phyloP scores from a whole-genome alignment of 257 asterid species.

The Eustoma russellianum region DNA sequence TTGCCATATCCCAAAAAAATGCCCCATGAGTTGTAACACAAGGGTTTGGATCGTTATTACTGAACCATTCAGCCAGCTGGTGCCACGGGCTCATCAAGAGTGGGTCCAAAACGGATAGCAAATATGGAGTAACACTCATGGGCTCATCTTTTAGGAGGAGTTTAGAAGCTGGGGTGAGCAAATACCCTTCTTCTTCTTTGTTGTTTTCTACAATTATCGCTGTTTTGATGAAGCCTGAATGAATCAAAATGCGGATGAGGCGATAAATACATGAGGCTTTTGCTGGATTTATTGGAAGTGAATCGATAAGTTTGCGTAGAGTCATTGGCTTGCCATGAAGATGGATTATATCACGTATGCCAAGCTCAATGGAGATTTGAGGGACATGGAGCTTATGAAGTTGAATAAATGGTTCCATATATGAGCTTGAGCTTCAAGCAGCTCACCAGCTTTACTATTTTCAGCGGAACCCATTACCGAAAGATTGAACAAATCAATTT shows the following conservation, averaged over 20 bases:
- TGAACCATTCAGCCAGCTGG: constrained; percentile 1
- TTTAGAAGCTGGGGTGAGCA: not conserved
- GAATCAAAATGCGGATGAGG: constrained; percentile 6
- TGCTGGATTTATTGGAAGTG: constrained; percentile 10
- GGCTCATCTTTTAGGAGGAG: not conserved
- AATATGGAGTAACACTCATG: too few relatives aligned
- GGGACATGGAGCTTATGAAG: constrained; percentile 5
- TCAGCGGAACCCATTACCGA: not conserved
- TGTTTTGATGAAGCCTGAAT: constrained; percentile 9
- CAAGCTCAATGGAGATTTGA: constrained; percentile 10
- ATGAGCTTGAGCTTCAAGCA: constrained; percentile 10
- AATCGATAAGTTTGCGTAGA: constrained; percentile 3
- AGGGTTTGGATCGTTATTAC: constrained; percentile 6
- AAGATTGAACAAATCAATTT: too few relatives aligned
- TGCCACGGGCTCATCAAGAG: not conserved
- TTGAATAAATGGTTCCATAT: constrained; percentile 5
- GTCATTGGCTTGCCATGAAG: constrained; percentile 8
- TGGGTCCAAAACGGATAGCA: constrained; percentile 2
- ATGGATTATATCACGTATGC: constrained; percentile 13
- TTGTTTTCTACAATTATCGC: not conserved
- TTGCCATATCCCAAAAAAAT: constrained; percentile 14
- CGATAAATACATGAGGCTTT: constrained; percentile 3
- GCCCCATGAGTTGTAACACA: constrained; percentile 12
- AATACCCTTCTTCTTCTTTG: constrained; percentile 3
- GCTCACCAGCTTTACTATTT: constrained; percentile 5